Evolutionary conservation across 305 asterid species (phyloP), one percentile per base, ranked within the genome.

Genomic region (Fraxinus greggii): DNA sequence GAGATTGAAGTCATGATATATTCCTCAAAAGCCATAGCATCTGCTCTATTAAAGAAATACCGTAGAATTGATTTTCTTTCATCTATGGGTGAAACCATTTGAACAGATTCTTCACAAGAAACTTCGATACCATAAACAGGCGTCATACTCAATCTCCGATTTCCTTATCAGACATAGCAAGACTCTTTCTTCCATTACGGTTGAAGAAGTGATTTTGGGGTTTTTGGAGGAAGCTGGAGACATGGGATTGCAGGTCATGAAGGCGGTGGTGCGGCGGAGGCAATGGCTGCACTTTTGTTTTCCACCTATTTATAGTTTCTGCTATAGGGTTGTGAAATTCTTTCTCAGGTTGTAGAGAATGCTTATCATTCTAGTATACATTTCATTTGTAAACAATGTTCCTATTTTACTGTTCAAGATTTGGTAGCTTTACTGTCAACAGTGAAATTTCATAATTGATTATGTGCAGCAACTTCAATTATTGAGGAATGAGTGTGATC

Each of bases 401-500:
- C 51, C 70, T 69, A 10, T n/a, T 38, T 73, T 81, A 78, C 32
- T n/a, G 24, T 54, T 54, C 63, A n/a, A 78, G 45, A 42, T 72
- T 15, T 35, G 59, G 72, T 79, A 80, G 6, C 79, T 61, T 70
- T 75, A 54, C 35, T 19, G n/a, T 82, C 48, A 33, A 83, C 59
- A 72, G 80, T 61, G 61, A 73, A 74, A 61, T 29, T 70, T 63
- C 59, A 54, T 83, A 77, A 67, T 76, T 61, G 40, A 73, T 83
- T 65, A 32, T 79, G 72, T 89, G 85, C 87, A 94, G 99, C 83
- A 91, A 88, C 98, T 92, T 91, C 97, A 86, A 74, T 79, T 88
- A 79, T 83, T 91, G 87, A 92, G 98, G 89, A 91, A 81, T 76
- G 86, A 92, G 87, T 94, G 96, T 51, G 97, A 93, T 88, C 90